phyloP scores from a whole-genome alignment of 2,329 filamentous ascomycete genomes.

The Chrysoporthe puriensis region DNA sequence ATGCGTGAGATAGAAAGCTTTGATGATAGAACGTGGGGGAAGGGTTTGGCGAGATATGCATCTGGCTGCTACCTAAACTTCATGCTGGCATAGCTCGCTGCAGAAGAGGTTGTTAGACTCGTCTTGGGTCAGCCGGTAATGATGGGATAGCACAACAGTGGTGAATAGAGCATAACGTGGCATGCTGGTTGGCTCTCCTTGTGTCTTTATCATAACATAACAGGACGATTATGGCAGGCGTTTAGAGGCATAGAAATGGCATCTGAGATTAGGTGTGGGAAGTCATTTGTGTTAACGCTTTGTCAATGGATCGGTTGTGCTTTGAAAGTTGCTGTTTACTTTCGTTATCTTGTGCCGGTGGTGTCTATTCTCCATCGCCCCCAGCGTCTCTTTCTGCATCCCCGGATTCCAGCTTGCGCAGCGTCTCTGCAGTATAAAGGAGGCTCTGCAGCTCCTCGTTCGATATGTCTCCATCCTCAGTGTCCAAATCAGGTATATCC shows the following conservation, averaged over 20 bases:
- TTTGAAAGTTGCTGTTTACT: slow-evolving; percentile 13
- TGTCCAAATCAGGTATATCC: slow-evolving; percentile 25
- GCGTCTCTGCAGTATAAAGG: slow-evolving; percentile 50
- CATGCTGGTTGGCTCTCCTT: slow-evolving; percentile 19
- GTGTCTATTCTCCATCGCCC: slow-evolving; percentile 25
- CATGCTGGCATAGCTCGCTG: slow-evolving; percentile 7
- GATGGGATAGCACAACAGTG: slow-evolving; percentile 14
- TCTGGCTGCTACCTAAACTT: slow-evolving; percentile 2
- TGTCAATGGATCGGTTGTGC: slow-evolving; percentile 20
- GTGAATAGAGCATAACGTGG: slow-evolving; percentile 18
- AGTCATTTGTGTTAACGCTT: slow-evolving; percentile 14
- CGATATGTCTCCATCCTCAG: slow-evolving; percentile 37
- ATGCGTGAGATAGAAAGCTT: background rate
- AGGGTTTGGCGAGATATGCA: background rate
- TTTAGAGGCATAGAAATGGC: slow-evolving; percentile 29
- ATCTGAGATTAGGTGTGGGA: slow-evolving; percentile 25
- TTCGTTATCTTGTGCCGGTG: slow-evolving; percentile 16
- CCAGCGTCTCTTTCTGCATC: slow-evolving; percentile 29
- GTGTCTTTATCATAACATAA: slow-evolving; percentile 21
- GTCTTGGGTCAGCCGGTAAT: slow-evolving; percentile 14
- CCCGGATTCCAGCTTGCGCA: slow-evolving; percentile 50
- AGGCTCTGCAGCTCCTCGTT: slow-evolving; percentile 46
- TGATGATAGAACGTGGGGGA: slow-evolving; percentile 6
- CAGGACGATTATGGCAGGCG: slow-evolving; percentile 27
- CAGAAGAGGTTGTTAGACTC: slow-evolving; percentile 2